phyloP scores from a whole-genome alignment of 805 yeast species.

The Zygosaccharomyces kombuchaensis region DNA sequence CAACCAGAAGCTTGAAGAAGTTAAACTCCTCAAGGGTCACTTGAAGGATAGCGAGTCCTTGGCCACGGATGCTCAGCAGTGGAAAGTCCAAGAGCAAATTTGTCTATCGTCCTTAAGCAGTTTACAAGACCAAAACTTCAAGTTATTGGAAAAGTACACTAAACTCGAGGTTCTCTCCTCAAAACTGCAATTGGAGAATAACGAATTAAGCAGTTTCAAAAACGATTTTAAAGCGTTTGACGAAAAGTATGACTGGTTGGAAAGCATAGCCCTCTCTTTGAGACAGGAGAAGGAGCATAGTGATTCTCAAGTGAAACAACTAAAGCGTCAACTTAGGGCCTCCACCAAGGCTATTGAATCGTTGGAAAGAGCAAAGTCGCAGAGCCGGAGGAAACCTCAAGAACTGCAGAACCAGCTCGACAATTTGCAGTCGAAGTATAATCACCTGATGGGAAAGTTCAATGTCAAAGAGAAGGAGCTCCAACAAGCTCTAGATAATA shows the following conservation, averaged over 20 bases:
- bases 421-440: not conserved
- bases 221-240: not conserved
- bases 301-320: not conserved
- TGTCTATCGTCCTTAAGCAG: not conserved
- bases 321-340: not conserved
- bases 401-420: not conserved
- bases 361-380: not conserved
- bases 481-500: not conserved
- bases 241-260: constrained; percentile 4
- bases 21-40: not conserved
- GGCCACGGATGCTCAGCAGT: not conserved
- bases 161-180: not conserved
- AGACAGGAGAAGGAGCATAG: constrained; percentile 1
- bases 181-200: not conserved
- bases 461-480: not conserved
- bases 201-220: not conserved
- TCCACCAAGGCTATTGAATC: not conserved
- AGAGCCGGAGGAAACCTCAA: not conserved
- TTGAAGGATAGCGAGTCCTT: not conserved
- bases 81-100: not conserved
- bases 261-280: constrained; percentile 1
- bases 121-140: not conserved
- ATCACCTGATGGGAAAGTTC: not conserved
- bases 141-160: not conserved
- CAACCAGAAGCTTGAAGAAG: not conserved